phyloP scores from a whole-genome alignment of 1,284 basidiomycete species.

The Nidula niveotomentosa region DNA sequence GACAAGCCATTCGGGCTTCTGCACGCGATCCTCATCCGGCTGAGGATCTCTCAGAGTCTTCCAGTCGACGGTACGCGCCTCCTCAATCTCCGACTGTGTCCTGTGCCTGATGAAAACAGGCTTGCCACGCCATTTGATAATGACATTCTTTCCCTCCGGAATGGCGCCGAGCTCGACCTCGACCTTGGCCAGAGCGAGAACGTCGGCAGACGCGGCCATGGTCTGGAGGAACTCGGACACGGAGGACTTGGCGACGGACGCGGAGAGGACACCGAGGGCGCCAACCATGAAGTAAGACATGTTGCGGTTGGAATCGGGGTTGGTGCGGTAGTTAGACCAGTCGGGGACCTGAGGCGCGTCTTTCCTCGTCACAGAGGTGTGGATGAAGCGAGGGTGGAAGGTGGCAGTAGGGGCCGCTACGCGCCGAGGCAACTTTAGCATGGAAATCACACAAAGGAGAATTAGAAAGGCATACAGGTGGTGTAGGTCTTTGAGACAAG shows the following conservation, averaged over 20 bases:
- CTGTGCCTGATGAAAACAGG: constrained; percentile 99
- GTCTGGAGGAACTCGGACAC: constrained; percentile 95
- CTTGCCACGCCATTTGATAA: constrained; percentile 99
- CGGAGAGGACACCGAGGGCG: constrained; percentile 91
- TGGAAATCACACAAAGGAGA: constrained; percentile 1
- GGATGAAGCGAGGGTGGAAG: constrained; percentile 71
- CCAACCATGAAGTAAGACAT: constrained; percentile 99
- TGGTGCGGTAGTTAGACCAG: constrained; percentile 81
- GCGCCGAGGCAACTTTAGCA: constrained; percentile 9
- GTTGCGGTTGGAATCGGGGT: constrained; percentile 74
- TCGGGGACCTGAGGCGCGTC: constrained; percentile 85
- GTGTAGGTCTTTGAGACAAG: constrained; percentile 66
- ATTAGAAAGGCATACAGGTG: constrained; percentile 57
- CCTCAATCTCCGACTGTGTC: constrained; percentile 90
- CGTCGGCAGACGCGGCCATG: constrained; percentile 97
- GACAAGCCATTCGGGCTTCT: constrained; percentile 98
- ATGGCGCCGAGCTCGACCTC: constrained; percentile 92
- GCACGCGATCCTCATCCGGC: constrained; percentile 83
- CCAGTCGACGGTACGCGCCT: constrained; percentile 87
- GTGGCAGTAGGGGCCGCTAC: constrained; percentile 49
- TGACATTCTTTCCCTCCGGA: constrained; percentile 97
- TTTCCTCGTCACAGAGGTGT: constrained; percentile 64
- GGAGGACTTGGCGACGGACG: constrained; percentile 92
- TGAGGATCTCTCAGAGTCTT: constrained; percentile 92
- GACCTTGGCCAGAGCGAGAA: constrained; percentile 97